These are phyloP conservation scores for Flaveria floridana DNA, from an alignment of 140 eudicot species.

Conservation along the genomic window DNA sequence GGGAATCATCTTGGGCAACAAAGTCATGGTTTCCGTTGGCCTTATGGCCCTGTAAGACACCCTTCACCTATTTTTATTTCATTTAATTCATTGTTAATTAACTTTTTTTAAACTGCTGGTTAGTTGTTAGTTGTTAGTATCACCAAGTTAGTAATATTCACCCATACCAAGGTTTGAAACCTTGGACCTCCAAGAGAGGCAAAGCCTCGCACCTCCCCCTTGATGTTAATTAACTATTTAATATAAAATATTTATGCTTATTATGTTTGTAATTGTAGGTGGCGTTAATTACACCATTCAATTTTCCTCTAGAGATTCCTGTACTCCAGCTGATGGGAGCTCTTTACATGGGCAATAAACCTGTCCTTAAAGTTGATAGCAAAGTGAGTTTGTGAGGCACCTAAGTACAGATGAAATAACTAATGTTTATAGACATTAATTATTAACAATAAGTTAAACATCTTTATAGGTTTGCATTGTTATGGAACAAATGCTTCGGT, in stretches of 20 bases:
- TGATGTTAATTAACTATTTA: not conserved
- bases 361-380: constrained; percentile 44
- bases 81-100: not conserved
- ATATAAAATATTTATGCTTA: not conserved
- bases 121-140: too few species aligned
- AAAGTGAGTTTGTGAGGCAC: constrained; percentile 29
- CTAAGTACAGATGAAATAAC: not conserved
- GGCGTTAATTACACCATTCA: constrained; percentile 42
- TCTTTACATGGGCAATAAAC: constrained; percentile 41
- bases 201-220: too few species aligned
- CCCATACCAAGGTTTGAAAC: too few species aligned
- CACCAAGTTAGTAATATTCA: too few species aligned
- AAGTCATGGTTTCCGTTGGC: constrained; percentile 47
- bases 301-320: constrained; percentile 42
- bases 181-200: too few species aligned
- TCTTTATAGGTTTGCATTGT: constrained; percentile 69
- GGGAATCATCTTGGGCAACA: constrained; percentile 50
- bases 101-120: too few species aligned
- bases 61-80: not conserved
- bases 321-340: constrained; percentile 44
- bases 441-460: not conserved
- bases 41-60: constrained; percentile 44
- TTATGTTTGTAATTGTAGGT: constrained; percentile 26
- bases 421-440: not conserved
- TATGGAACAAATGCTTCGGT: constrained; percentile 88